Evolutionary conservation across 176 grass and related monocot genomes (phyloP).

Genomic region (Triticum turgidum): DNA sequence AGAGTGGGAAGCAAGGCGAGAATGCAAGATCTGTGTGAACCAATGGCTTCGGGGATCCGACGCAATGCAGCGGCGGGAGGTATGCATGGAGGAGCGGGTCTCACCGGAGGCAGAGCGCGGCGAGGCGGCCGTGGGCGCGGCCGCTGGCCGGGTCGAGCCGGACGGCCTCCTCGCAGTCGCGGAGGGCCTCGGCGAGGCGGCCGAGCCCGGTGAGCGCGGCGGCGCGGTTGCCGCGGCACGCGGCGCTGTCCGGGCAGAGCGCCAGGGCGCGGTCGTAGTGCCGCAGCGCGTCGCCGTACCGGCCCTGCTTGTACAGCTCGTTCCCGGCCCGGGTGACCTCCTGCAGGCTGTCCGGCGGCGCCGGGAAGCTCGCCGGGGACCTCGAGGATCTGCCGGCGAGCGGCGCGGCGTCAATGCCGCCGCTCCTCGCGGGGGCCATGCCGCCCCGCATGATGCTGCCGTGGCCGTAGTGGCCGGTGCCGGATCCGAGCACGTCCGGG

Average conservation of each 20-base stretch:
- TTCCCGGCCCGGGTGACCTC: constrained; percentile 56
- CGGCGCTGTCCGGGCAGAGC: constrained; percentile 55
- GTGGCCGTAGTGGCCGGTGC: constrained; percentile 64
- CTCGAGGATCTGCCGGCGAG: neutral
- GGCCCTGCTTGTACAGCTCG: constrained; percentile 63
- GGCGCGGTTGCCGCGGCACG: constrained; percentile 60
- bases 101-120: constrained; percentile 57
- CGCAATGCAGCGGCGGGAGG: neutral
- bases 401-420: constrained; percentile 14
- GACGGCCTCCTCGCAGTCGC: constrained; percentile 62
- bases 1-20: constrained; percentile 13
- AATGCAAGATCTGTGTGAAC: constrained; percentile 18
- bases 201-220: constrained; percentile 59
- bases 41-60: neutral
- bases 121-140: constrained; percentile 51
- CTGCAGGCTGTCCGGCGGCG: constrained; percentile 25
- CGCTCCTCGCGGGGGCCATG: neutral
- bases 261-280: constrained; percentile 56
- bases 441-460: constrained; percentile 63
- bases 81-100: neutral
- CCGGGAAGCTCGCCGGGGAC: constrained; percentile 20
- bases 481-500: constrained; percentile 58
- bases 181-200: constrained; percentile 46
- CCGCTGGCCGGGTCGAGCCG: constrained; percentile 52
- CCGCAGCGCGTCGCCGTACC: constrained; percentile 51